Percentiles rank a stretch among this genome's conserved stretches.
Evolutionary conservation across 306 rosid species (phyloP).

Genomic region (Parietaria judaica): DNA sequence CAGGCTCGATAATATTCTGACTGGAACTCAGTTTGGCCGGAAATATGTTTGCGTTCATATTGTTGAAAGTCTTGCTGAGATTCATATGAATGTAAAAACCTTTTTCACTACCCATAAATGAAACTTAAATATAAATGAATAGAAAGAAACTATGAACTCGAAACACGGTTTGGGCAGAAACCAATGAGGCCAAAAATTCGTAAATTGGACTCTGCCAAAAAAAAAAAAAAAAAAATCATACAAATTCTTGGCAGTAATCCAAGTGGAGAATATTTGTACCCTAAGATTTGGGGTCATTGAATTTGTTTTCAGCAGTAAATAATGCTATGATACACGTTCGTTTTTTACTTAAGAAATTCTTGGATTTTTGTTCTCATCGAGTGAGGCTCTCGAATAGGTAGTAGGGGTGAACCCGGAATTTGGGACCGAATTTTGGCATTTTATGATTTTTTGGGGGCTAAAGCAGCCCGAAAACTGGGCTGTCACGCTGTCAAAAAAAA

Average conservation of each 20-base stretch:
- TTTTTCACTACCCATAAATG: background rate
- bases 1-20: conserved; percentile 25
- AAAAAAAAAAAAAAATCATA: conserved; percentile 18
- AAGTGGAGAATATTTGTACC: background rate
- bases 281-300: background rate
- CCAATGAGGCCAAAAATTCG: conserved; percentile 67
- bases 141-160: background rate
- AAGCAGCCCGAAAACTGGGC: too few relatives aligned
- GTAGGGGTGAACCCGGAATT: too few relatives aligned
- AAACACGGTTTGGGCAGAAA: conserved; percentile 19
- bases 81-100: conserved; percentile 5
- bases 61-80: conserved; percentile 65
- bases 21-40: conserved; percentile 59
- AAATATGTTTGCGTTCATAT: conserved; percentile 58
- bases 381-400: too few relatives aligned
- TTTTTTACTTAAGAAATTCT: background rate
- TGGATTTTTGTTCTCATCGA: too few relatives aligned
- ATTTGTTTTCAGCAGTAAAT: background rate
- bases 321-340: too few relatives aligned
- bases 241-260: too few relatives aligned
- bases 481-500: too few relatives aligned
- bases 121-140: background rate
- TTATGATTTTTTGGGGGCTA: too few relatives aligned
- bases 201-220: conserved; percentile 89
- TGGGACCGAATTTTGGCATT: too few relatives aligned